Evolutionary conservation across 495 filamentous ascomycete species (phyloP), one percentile per base, ranked within the genome.

Genomic region (Penicillium samsonianum): DNA sequence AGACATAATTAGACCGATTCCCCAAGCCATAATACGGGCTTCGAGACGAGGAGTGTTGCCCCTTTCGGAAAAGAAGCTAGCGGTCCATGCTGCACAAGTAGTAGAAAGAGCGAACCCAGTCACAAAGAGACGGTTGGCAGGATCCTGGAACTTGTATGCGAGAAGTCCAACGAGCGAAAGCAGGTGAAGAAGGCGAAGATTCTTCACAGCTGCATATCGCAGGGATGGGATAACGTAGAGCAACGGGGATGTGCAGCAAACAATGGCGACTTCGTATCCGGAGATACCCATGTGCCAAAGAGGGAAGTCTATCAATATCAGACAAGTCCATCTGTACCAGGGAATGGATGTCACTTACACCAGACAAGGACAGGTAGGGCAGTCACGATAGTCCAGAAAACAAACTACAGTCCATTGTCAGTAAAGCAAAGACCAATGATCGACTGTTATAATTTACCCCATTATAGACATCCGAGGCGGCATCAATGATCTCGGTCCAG

Each of bases 211-310:
- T 11, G 90, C 70, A 28, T 81, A 82, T 38, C 89, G 87, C 40
- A 97, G 46, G 2, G 87, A 79, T 30, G 74, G 79, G 54, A 93
- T 87, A 25, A 79, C 83, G 30, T 98, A 87, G n/a, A 97, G 71
- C 22, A 92, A 76, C 0, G 95, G 94, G 5, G 91, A 89, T 49
- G 91, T 65, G n/a, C 88, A 92, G 59, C 81, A 81, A 82, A 96
- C 84, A 70, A 99, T 84, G 58, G 93, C 79, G 25, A 87, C 87
- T 74, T 99, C 95, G 61, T 96, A 97, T 54, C 95, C 95, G 8
- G 95, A 99, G 58, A 99, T 92, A 55, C 95, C 95, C 95, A 99
- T 98, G 70, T 97, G 85, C 95, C 95, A 99, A n/a, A 99, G 83
- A 16, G 94, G 94, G 67, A 99, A 99, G 69, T 96, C 90, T 92